A percentile compares a stretch with the other conserved stretches of the same genome.
Conservation (phyloP, 176 grass and related monocot species). For the Oryza coarctata region DNA sequence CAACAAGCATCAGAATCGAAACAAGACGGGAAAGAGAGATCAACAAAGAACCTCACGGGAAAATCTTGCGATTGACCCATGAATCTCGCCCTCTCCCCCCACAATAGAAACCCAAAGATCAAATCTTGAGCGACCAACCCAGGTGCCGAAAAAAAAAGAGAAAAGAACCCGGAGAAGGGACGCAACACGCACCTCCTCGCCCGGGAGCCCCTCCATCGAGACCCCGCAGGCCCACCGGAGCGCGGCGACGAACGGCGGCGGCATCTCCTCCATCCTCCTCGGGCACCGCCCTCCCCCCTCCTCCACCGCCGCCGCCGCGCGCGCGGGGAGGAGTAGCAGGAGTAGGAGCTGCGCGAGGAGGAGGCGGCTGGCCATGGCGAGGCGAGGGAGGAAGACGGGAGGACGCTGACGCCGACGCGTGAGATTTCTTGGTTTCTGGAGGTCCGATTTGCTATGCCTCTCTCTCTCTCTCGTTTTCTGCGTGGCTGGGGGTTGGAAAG, state of each 20-base stretch:
- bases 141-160: neutral
- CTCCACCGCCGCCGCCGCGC: neutral
- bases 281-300: slow-evolving; percentile 18
- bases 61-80: neutral
- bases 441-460: slow-evolving; percentile 21
- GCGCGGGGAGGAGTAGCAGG: neutral
- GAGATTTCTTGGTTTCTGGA: slow-evolving; percentile 36
- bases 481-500: neutral
- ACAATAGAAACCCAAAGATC: neutral
- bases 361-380: slow-evolving; percentile 43
- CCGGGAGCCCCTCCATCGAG: slow-evolving; percentile 25
- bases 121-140: neutral
- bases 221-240: slow-evolving; percentile 34
- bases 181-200: slow-evolving; percentile 31
- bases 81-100: neutral
- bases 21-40: slow-evolving; percentile 6
- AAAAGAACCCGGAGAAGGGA: neutral
- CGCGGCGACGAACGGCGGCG: slow-evolving; percentile 41
- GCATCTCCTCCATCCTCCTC: slow-evolving; percentile 1
- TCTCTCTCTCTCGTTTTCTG: neutral
- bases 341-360: slow-evolving; percentile 20
- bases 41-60: neutral
- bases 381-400: neutral
- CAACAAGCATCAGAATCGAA: neutral
- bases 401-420: slow-evolving; percentile 16